A percentile compares a stretch with the other conserved stretches of the same genome.
These are phyloP conservation scores for Lithohypha guttulata DNA, from an alignment of 2,329 filamentous ascomycete species.

Conservation along the genomic window DNA sequence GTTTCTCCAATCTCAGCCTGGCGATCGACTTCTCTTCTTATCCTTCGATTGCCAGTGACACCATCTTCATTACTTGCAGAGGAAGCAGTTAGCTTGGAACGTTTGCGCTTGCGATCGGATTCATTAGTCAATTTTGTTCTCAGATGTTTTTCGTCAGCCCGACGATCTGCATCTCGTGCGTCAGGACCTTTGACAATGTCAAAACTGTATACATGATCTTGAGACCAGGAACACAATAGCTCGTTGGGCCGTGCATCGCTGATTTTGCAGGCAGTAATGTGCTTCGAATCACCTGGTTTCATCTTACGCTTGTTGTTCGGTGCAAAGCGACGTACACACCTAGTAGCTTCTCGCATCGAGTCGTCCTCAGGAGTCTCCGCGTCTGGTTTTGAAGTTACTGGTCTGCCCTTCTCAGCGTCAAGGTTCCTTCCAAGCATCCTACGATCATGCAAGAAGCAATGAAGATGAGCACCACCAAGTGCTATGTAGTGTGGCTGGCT, in stretches of 20 bases:
- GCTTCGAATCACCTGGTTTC: conserved; percentile 45
- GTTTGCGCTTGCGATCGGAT: conserved; percentile 47
- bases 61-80: conserved; percentile 32
- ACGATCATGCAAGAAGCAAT: conserved; percentile 59
- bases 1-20: conserved; percentile 37
- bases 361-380: conserved; percentile 42
- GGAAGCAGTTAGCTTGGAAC: conserved; percentile 36
- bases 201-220: conserved; percentile 56
- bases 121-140: conserved; percentile 27
- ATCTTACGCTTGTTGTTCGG: conserved; percentile 48
- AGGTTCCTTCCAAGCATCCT: conserved; percentile 55
- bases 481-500: conserved; percentile 61
- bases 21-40: conserved; percentile 37
- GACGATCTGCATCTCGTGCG: conserved; percentile 34
- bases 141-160: conserved; percentile 22
- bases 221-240: conserved; percentile 58
- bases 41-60: conserved; percentile 36
- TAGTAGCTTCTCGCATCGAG: conserved; percentile 47
- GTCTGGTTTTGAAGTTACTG: conserved; percentile 31
- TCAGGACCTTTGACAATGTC: conserved; percentile 51
- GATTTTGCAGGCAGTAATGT: conserved; percentile 62
- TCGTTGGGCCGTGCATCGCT: conserved; percentile 59
- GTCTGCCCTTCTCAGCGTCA: conserved; percentile 41
- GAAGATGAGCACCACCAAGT: conserved; percentile 55
- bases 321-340: conserved; percentile 56